Conservation (phyloP, 163 green algal genomes). For the Volvox carteri region DNA sequence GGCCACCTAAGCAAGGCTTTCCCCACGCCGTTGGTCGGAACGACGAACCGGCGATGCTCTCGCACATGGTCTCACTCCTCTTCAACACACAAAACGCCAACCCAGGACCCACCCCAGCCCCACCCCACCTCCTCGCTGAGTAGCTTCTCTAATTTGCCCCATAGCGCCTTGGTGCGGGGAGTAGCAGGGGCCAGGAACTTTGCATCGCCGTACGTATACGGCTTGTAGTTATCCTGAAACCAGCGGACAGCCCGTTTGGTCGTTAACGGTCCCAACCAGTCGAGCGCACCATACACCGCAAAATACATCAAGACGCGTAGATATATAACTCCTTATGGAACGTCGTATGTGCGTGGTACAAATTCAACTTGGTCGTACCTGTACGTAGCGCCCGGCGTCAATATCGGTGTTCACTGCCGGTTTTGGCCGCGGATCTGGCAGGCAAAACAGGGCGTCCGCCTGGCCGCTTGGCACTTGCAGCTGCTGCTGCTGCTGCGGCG, state of each 20-base stretch:
- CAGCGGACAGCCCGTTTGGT: no score
- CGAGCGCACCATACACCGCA: no score
- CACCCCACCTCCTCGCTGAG: slow-evolving; percentile 42
- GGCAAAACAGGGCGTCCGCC: neutral
- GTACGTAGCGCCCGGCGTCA: slow-evolving; percentile 35
- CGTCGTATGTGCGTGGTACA: no score
- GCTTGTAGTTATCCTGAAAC: slow-evolving; percentile 70
- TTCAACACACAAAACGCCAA: no score
- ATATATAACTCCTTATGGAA: no score
- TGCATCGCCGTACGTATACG: slow-evolving; percentile 74
- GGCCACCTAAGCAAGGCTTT: no score
- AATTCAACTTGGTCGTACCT: slow-evolving; percentile 31
- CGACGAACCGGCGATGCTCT: no score
- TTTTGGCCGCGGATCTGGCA: slow-evolving; percentile 47
- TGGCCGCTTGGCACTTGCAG: neutral
- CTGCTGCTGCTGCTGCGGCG: neutral
- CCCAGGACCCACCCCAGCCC: no score
- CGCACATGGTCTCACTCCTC: no score
- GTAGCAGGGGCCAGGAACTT: slow-evolving; percentile 75
- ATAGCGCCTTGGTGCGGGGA: slow-evolving; percentile 68
- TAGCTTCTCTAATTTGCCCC: slow-evolving; percentile 55
- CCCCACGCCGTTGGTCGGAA: no score
- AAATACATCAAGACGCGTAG: no score
- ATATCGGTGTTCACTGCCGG: slow-evolving; percentile 27
- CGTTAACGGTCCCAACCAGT: no score